Percentiles rank a stretch among this genome's conserved stretches.
phyloP scores from a whole-genome alignment of 192 early-diverging fungal species.

The Coemansia sp. region DNA sequence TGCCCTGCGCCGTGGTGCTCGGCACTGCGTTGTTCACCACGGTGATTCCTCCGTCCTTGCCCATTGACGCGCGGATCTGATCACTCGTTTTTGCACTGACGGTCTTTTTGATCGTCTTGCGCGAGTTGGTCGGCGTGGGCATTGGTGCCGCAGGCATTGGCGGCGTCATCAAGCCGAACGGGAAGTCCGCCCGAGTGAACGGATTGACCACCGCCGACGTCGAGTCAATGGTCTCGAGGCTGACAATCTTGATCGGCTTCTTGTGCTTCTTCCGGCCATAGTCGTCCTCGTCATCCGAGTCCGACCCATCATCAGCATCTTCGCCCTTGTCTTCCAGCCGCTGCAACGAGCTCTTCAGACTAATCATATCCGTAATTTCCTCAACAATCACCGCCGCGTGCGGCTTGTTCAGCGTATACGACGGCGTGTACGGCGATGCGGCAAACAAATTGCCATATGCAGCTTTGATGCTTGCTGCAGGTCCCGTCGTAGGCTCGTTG shows the following conservation, averaged over 20 bases:
- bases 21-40: conserved; percentile 28
- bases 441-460: conserved; percentile 51
- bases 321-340: conserved; percentile 42
- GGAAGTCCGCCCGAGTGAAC: conserved; percentile 50
- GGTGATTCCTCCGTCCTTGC: conserved; percentile 49
- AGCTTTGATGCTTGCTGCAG: conserved; percentile 48
- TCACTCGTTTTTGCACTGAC: conserved; percentile 14
- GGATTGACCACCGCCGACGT: conserved; percentile 42
- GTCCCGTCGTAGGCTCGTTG: conserved; percentile 32
- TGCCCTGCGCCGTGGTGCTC: conserved; percentile 6
- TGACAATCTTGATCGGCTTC: conserved; percentile 33
- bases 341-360: conserved; percentile 46
- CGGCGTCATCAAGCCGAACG: conserved; percentile 48
- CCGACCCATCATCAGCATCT: conserved; percentile 20
- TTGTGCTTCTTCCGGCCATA: conserved; percentile 33
- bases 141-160: conserved; percentile 8
- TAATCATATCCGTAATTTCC: conserved; percentile 45
- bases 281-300: conserved; percentile 43
- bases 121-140: conserved; percentile 8
- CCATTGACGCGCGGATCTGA: conserved; percentile 39
- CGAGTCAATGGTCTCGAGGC: conserved; percentile 45
- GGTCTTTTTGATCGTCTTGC: conserved; percentile 44
- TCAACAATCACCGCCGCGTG: conserved; percentile 49
- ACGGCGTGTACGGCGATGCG: conserved; percentile 44
- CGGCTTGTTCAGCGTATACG: conserved; percentile 51